These are phyloP conservation scores for Castanea mollissima DNA, from an alignment of 306 rosid genomes.

Conservation along the genomic window DNA sequence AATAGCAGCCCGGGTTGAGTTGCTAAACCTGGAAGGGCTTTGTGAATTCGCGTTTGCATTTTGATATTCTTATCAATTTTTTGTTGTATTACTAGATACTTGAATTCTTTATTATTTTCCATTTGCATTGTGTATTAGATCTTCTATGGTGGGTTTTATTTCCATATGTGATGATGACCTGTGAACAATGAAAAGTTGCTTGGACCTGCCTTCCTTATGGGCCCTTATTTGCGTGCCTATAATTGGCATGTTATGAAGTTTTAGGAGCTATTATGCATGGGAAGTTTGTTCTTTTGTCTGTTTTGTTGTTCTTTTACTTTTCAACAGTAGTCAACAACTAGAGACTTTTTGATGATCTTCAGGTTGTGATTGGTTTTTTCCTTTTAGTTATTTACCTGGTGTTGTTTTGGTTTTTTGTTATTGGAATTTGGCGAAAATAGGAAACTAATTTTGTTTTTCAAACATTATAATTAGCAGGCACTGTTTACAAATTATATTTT, in stretches of 20 bases:
- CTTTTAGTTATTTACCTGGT: neutral
- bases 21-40: neutral
- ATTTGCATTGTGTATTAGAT: neutral
- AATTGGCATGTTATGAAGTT: neutral
- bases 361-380: neutral
- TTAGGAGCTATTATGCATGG: neutral
- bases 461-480: too few species aligned
- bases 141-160: neutral
- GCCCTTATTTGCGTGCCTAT: neutral
- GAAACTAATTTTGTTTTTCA: too few species aligned
- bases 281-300: neutral
- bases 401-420: neutral
- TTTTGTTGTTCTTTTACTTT: neutral
- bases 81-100: neutral
- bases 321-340: neutral
- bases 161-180: neutral
- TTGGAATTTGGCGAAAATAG: too few species aligned
- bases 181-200: neutral
- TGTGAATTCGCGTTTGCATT: neutral
- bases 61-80: neutral
- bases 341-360: neutral
- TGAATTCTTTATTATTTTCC: neutral
- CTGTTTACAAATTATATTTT: too few species aligned
- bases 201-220: too few species aligned
- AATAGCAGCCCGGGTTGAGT: neutral